Evolutionary conservation across 352 stramenopile species (phyloP).

Genomic region (Blastocystis sp.): DNA sequence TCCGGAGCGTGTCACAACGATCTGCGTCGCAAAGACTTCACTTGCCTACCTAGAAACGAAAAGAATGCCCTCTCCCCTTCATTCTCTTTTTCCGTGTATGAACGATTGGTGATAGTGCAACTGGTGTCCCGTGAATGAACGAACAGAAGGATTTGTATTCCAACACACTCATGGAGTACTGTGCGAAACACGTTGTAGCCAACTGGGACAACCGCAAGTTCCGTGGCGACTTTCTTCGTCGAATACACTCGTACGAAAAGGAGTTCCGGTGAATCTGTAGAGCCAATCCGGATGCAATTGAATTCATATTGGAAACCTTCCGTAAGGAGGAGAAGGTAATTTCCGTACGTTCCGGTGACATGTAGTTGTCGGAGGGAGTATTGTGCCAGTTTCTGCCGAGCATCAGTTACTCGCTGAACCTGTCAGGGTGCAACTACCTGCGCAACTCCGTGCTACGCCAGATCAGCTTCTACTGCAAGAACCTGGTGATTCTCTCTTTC

Average conservation of each 20-base stretch:
- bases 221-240: neutral
- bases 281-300: slow-evolving; percentile 27
- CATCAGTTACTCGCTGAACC: slow-evolving; percentile 34
- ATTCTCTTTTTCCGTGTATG: no score
- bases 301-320: slow-evolving; percentile 18
- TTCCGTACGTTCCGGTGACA: neutral
- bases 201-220: slow-evolving; percentile 48
- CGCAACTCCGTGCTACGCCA: slow-evolving; percentile 47
- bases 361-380: slow-evolving; percentile 45
- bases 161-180: slow-evolving; percentile 41
- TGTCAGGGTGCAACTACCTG: slow-evolving; percentile 41
- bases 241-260: neutral
- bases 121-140: neutral
- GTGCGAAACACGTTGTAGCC: slow-evolving; percentile 6
- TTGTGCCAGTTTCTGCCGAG: slow-evolving; percentile 44
- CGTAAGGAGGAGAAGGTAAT: slow-evolving; percentile 37
- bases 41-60: no score
- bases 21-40: no score
- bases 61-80: no score
- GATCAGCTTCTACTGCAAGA: slow-evolving; percentile 55
- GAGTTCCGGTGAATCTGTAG: neutral
- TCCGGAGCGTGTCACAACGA: no score
- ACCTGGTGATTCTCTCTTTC: neutral
- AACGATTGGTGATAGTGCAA: no score
- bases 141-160: neutral